Evolutionary conservation across 345 rosid species (phyloP).

Genomic region (Eucalyptus microcorys): DNA sequence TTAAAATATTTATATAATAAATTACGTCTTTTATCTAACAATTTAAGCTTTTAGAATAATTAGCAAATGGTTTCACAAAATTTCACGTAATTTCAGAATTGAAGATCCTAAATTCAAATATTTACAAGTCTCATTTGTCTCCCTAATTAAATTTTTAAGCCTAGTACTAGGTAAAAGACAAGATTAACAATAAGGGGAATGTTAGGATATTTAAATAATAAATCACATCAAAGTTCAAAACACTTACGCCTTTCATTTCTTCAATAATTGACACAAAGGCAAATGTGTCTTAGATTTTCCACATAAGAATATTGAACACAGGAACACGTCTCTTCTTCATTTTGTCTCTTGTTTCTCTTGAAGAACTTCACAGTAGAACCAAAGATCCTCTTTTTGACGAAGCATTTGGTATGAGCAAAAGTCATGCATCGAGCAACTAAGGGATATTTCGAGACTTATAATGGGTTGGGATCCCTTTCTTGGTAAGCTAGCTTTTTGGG

Average conservation of each 20-base stretch:
- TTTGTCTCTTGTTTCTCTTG: not conserved
- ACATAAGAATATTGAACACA: not conserved
- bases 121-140: too few relatives aligned
- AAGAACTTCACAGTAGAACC: not conserved
- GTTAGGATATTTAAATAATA: too few relatives aligned
- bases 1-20: too few relatives aligned
- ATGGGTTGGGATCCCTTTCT: not conserved
- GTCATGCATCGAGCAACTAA: not conserved
- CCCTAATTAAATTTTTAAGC: too few relatives aligned
- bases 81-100: too few relatives aligned
- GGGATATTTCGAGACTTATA: not conserved
- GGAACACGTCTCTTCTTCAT: not conserved
- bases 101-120: fast-evolving
- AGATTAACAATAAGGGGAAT: too few relatives aligned
- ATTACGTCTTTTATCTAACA: fast-evolving
- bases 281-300: not conserved
- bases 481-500: not conserved
- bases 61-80: too few relatives aligned
- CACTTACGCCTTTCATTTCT: not conserved
- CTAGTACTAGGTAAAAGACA: too few relatives aligned
- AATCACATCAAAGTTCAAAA: too few relatives aligned
- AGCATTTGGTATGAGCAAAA: not conserved
- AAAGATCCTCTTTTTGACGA: not conserved
- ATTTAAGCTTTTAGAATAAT: too few relatives aligned
- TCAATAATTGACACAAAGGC: not conserved